Base-by-base conservation (phyloP, 805 yeast species). In the Clavispora carvajalis region DNA sequence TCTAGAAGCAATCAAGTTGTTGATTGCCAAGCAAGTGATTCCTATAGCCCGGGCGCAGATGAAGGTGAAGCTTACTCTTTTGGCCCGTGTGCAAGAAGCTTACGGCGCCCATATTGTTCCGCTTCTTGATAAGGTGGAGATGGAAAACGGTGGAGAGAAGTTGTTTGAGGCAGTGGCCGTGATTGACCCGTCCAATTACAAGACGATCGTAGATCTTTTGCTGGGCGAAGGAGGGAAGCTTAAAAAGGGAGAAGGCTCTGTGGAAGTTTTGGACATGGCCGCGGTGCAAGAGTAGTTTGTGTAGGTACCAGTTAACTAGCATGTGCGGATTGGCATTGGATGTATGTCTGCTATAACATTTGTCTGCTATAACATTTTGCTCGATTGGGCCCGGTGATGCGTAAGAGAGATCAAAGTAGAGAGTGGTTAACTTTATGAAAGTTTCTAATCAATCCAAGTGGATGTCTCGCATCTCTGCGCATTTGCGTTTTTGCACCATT, bases 21-120 rank as follows among this genome's bases (percentile, higher is more conserved):
- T 93, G 37, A 82, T 86, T 3, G 76, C 80, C 23, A 76, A 78
- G 49, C 98, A 93, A 61, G 68, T 89, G 23, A 83, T 93, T 21
- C 98, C 98, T 8, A 90, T 93, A 42, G 95, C 88, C 0, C 74
- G 99, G 50, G 98, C 98, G 0, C 82, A 83, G 53, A 93, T 93
- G 99, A 81, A 87, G 62, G 74, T 93, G 29, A 79, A 80, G 49
- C 66, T 88, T n/a, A 61, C 73, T 0, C 62, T 85, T 35, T 69
- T 73, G 18, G 67, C 74, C 7, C 76, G 82, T 47, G 79, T 76
- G 4, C 70, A 71, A 36, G 62, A 54, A 34, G 60, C 57, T 33
- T 65, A 50, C 43, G 60, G 57, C 4, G 60, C 51, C 31, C 60
- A 63, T 25, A 55, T 68, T 22, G 53, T 59, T 38, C 67, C 65